Conservation (phyloP, 768 basidiomycete species). For the Sarcomyxa edulis region DNA sequence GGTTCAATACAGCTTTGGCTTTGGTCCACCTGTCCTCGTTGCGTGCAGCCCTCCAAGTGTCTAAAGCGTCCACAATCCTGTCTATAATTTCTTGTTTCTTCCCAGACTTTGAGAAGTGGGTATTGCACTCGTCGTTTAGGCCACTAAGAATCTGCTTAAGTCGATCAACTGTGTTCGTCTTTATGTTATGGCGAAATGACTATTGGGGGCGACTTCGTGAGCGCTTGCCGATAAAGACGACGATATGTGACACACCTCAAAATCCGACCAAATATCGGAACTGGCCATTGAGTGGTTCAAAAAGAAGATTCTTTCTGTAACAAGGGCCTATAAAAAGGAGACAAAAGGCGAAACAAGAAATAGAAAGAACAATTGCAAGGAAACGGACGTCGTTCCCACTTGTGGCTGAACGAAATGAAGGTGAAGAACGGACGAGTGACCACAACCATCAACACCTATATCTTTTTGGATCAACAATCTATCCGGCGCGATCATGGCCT, state of each 20-base stretch:
- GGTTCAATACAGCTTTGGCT: constrained; percentile 60
- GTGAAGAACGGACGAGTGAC: too few species aligned
- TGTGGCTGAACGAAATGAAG: too few species aligned
- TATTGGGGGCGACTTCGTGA: too few species aligned
- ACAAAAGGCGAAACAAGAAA: not conserved
- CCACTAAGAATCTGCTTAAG: constrained; percentile 78
- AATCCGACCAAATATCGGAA: constrained; percentile 62
- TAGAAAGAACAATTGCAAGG: constrained; percentile 3
- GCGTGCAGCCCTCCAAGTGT: constrained; percentile 52
- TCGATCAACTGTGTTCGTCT: constrained; percentile 78
- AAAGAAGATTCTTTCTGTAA: not conserved
- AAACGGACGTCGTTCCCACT: not conserved
- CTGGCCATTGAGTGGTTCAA: constrained; percentile 53
- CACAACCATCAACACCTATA: too few species aligned
- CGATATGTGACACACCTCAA: constrained; percentile 67
- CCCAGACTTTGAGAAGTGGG: constrained; percentile 66
- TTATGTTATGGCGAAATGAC: constrained; percentile 66
- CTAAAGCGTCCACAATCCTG: constrained; percentile 56
- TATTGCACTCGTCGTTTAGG: constrained; percentile 73
- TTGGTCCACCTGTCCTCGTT: constrained; percentile 63
- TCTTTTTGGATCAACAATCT: too few species aligned
- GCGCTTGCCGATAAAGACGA: too few species aligned
- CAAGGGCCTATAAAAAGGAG: not conserved
- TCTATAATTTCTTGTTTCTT: constrained; percentile 89
- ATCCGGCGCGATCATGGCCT: constrained; percentile 16